Percentiles rank a stretch among this genome's conserved stretches.
phyloP scores from a whole-genome alignment of 148 eudicot species.

The Fallopia convolvulus region DNA sequence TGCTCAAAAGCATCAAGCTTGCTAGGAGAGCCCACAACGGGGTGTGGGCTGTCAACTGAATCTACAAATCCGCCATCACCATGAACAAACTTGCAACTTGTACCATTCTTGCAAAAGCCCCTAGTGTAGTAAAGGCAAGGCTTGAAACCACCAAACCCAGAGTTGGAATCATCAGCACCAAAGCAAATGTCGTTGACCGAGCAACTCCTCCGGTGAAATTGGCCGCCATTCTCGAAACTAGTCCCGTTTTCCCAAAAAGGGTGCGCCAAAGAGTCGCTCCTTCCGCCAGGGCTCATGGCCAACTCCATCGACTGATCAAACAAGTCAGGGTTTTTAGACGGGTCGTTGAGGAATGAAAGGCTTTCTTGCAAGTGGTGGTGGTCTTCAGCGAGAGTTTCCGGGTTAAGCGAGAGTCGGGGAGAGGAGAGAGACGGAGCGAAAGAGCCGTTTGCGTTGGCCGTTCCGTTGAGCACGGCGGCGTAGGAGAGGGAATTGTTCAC shows the following conservation, averaged over 20 bases:
- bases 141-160: conserved; percentile 55
- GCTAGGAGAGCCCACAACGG: conserved; percentile 39
- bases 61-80: conserved; percentile 22
- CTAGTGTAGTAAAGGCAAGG: conserved; percentile 60
- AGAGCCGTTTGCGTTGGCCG: conserved; percentile 17
- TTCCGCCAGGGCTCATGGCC: conserved; percentile 33
- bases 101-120: conserved; percentile 76
- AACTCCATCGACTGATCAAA: conserved; percentile 27
- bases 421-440: conserved; percentile 20
- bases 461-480: conserved; percentile 52
- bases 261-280: not conserved
- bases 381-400: conserved; percentile 13
- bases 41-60: conserved; percentile 15
- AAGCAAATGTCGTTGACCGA: conserved; percentile 59
- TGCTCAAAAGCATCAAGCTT: conserved; percentile 43
- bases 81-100: conserved; percentile 56
- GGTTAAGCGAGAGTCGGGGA: conserved; percentile 7
- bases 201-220: conserved; percentile 51
- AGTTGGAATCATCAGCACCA: conserved; percentile 38
- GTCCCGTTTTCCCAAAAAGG: conserved; percentile 19
- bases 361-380: conserved; percentile 16
- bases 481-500: conserved; percentile 31
- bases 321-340: conserved; percentile 31
- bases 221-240: conserved; percentile 12
- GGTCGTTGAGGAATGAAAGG: conserved; percentile 25